These are phyloP conservation scores for Scedosporium boydii DNA, from an alignment of 2,329 filamentous ascomycete genomes.

Conservation along the genomic window DNA sequence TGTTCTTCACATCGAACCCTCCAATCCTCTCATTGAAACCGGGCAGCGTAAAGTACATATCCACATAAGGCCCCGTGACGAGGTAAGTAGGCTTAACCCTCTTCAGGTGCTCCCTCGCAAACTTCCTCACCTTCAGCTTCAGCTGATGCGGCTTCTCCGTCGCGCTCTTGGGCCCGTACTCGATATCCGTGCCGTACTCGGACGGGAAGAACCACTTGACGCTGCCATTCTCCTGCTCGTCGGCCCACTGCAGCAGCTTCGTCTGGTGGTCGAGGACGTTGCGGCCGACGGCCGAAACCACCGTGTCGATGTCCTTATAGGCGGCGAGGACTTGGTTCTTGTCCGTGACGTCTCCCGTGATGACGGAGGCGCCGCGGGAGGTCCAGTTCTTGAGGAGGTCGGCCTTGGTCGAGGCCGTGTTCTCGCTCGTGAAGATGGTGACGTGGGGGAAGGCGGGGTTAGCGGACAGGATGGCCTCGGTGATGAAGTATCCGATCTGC, in stretches of 20 bases:
- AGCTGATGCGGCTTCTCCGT: slow-evolving; percentile 58
- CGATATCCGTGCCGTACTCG: slow-evolving; percentile 58
- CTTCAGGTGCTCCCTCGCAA: slow-evolving; percentile 42
- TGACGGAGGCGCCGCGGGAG: slow-evolving; percentile 1
- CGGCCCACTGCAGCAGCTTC: slow-evolving; percentile 50
- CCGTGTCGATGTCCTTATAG: slow-evolving; percentile 47
- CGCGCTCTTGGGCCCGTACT: slow-evolving; percentile 47
- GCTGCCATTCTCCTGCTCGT: slow-evolving; percentile 28
- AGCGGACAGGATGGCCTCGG: slow-evolving; percentile 24
- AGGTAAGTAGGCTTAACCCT: slow-evolving; percentile 54
- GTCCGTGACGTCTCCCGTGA: slow-evolving; percentile 6
- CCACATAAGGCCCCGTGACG: slow-evolving; percentile 61
- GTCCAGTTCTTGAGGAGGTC: slow-evolving; percentile 1
- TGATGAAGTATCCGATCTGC: slow-evolving; percentile 30
- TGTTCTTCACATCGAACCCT: slow-evolving; percentile 47
- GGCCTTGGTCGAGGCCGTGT: slow-evolving; percentile 1
- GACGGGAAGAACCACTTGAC: slow-evolving; percentile 59
- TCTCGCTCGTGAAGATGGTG: slow-evolving; percentile 21
- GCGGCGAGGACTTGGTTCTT: slow-evolving; percentile 5
- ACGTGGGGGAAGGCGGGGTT: slow-evolving; percentile 23
- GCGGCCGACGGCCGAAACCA: slow-evolving; percentile 56
- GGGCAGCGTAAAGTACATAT: slow-evolving; percentile 45
- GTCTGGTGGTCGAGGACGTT: slow-evolving; percentile 52
- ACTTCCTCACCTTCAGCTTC: slow-evolving; percentile 59
- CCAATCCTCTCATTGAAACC: slow-evolving; percentile 33